Evolutionary conservation across 306 rosid species (phyloP).

Genomic region (Cucumis cinereus): DNA sequence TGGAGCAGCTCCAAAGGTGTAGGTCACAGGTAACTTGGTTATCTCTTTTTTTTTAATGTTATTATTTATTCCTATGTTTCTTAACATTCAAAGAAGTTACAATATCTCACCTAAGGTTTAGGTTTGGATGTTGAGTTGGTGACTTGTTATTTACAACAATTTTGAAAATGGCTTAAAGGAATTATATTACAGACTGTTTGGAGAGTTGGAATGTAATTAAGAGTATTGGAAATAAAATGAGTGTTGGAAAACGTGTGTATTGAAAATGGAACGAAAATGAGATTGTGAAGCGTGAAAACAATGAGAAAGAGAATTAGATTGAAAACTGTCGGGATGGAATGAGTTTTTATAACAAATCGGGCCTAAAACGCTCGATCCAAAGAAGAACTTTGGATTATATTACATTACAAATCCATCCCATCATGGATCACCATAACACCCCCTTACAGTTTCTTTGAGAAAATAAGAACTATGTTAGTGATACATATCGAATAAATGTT

Average conservation of each 20-base stretch:
- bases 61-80: neutral
- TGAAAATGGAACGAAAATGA: too few relatives aligned
- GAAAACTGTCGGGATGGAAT: too few relatives aligned
- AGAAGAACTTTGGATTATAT: too few relatives aligned
- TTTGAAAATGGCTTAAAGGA: neutral
- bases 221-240: too few relatives aligned
- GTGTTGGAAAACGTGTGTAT: too few relatives aligned
- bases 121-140: neutral
- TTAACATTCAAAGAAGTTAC: neutral
- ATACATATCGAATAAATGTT: neutral
- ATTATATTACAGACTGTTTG: neutral
- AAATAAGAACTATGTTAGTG: neutral
- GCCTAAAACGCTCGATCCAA: too few relatives aligned
- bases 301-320: too few relatives aligned
- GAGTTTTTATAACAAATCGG: too few relatives aligned
- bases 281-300: too few relatives aligned
- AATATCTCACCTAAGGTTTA: neutral
- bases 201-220: too few relatives aligned
- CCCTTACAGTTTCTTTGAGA: neutral
- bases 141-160: neutral
- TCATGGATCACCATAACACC: too few relatives aligned
- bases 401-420: too few relatives aligned
- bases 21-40: constrained; percentile 36
- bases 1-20: constrained; percentile 46
- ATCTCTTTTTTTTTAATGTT: neutral